Base-by-base conservation (phyloP, 2,329 filamentous ascomycete genomes). In the Gremmenia infestans region DNA sequence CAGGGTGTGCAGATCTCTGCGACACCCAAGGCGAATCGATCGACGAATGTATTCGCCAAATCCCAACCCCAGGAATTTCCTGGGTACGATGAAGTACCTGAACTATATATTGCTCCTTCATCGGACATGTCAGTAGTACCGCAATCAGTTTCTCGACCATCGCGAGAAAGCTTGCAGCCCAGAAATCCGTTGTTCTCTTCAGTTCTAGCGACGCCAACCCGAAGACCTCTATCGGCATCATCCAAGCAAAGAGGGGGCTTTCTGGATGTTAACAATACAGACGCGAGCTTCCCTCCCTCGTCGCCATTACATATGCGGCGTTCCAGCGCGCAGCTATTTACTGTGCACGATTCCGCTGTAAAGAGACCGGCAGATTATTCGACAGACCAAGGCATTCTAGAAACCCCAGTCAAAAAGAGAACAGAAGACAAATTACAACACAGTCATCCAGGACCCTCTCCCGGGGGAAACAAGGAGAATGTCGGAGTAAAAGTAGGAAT, bases 1-100 rank as follows among this genome's bases (percentile, higher is more conserved):
- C 65, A 67, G 47, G 58, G 60, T 7, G 62, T 70, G n/a, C 68
- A 70, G 48, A 70, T 70, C 46, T 60, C 65, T 45, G 68, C 68
- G 43, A 71, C 69, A 14, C 69, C 69, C 17, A 70, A 66, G 51
- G 56, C 58, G 2, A 65, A 62, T 32, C 67, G 69, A 12, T 62
- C 58, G 25, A 70, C 62, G 28, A 57, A 67, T 35, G 58, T 68
- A 19, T 60, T 60, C 36, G 25, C 48, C 25, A 58, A 60, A 22
- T 52, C 59, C 19, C 63, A 64, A 19, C 23, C 42, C 23, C 52
- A 60, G 28, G 51, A 36, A 36, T 39, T 56, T 28, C 49, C 51
- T 15, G 54, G 49, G 19, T 50, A 50, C 12, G 37, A 50, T 35
- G 55, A 59, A n/a, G 60, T 63, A 22, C 43, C 48, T 8, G 57